Evolutionary conservation across 768 basidiomycete genomes (phyloP).

Genomic region (Dentipellis fragilis): DNA sequence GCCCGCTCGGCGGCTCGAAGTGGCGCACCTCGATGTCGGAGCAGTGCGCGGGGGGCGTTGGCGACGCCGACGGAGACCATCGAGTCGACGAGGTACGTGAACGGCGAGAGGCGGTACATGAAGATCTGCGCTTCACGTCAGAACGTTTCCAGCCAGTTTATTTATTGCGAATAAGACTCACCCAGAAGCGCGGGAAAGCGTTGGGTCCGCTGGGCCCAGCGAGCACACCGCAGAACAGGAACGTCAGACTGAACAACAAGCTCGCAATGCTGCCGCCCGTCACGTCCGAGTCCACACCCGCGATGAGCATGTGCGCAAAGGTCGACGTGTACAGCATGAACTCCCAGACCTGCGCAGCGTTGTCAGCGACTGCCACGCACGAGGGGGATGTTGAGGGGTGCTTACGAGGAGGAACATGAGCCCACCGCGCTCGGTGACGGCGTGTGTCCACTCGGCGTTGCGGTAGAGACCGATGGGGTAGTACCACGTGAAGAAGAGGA

Average conservation of each 20-base stretch:
- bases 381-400: not conserved
- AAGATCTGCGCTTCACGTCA: conserved; percentile 25
- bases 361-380: not conserved
- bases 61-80: conserved; percentile 42
- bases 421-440: conserved; percentile 38
- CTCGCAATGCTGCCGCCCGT: not conserved
- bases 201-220: not conserved
- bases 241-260: not conserved
- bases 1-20: conserved; percentile 35
- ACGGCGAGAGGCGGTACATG: conserved; percentile 53
- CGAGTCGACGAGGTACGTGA: conserved; percentile 39
- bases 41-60: conserved; percentile 40
- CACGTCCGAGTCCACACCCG: not conserved
- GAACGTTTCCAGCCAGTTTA: no score
- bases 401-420: conserved; percentile 44
- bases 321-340: conserved; percentile 54
- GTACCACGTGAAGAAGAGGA: conserved; percentile 62
- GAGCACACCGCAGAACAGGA: not conserved
- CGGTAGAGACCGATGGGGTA: conserved; percentile 51
- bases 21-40: conserved; percentile 47
- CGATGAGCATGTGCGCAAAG: not conserved
- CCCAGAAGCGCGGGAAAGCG: conserved; percentile 30
- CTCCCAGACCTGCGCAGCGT: conserved; percentile 21
- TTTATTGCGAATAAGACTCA: no score
- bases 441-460: conserved; percentile 1